phyloP scores from a whole-genome alignment of 805 yeast genomes.

The Yamadazyma phyllophila region DNA sequence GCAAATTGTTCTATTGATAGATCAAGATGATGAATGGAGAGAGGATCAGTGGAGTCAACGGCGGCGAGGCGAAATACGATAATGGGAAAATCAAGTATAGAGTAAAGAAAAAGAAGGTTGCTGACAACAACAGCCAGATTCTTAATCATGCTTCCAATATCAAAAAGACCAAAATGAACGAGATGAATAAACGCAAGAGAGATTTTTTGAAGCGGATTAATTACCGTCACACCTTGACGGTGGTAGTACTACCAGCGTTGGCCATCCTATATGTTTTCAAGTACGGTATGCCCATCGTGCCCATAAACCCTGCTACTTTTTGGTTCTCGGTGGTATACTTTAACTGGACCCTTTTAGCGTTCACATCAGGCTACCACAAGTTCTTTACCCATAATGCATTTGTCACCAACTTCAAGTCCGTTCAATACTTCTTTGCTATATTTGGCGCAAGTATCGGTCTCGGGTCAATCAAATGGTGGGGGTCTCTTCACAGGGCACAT shows the following conservation, averaged over 20 bases:
- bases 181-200: slow-evolving; percentile 32
- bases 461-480: slow-evolving; percentile 79
- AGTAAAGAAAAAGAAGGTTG: slow-evolving; percentile 14
- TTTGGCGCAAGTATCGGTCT: slow-evolving; percentile 72
- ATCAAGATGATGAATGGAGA: slow-evolving; percentile 2
- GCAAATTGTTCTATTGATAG: neutral
- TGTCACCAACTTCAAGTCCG: slow-evolving; percentile 23
- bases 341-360: slow-evolving; percentile 37
- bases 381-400: slow-evolving; percentile 42
- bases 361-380: slow-evolving; percentile 43
- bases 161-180: slow-evolving; percentile 31
- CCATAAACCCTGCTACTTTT: slow-evolving; percentile 24
- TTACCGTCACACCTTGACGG: slow-evolving; percentile 31
- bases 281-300: slow-evolving; percentile 21
- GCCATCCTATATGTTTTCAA: slow-evolving; percentile 27
- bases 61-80: neutral
- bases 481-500: slow-evolving; percentile 81
- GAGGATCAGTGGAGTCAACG: neutral
- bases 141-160: slow-evolving; percentile 24
- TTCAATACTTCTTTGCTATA: slow-evolving; percentile 52
- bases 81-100: slow-evolving; percentile 7
- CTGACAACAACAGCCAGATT: slow-evolving; percentile 11
- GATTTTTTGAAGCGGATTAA: slow-evolving; percentile 37
- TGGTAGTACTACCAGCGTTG: slow-evolving; percentile 32
- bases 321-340: slow-evolving; percentile 32